phyloP scores from a whole-genome alignment of 805 yeast genomes.

The Ascoidea rubescens region DNA sequence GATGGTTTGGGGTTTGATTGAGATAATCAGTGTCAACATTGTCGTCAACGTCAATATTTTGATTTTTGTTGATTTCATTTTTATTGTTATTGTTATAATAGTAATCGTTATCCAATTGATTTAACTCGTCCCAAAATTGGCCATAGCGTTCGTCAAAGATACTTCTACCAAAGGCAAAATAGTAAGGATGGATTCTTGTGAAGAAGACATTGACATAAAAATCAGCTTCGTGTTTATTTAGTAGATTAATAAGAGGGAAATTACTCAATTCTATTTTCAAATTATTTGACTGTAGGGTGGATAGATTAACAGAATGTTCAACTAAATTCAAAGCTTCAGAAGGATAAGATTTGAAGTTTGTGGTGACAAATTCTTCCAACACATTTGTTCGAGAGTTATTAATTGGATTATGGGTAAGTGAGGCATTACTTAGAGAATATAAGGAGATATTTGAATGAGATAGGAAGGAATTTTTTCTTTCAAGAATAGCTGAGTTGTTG shows the following conservation, averaged over 20 bases:
- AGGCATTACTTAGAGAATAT: background rate
- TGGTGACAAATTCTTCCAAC: background rate
- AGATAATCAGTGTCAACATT: too few species aligned
- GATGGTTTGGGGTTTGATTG: too few species aligned
- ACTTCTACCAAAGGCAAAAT: slow-evolving; percentile 24
- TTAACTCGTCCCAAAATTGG: slow-evolving; percentile 24
- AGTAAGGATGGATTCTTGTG: slow-evolving; percentile 28
- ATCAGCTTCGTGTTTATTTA: slow-evolving; percentile 22
- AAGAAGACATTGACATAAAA: slow-evolving; percentile 24
- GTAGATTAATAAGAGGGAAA: slow-evolving; percentile 25
- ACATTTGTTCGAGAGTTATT: too few species aligned
- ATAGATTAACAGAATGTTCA: too few species aligned
- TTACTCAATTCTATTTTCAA: slow-evolving; percentile 3
- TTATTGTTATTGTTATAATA: too few species aligned
- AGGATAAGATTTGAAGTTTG: background rate
- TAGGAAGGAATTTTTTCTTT: too few species aligned
- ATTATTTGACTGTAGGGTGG: background rate
- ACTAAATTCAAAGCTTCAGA: background rate
- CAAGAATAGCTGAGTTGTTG: too few species aligned
- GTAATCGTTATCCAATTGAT: slow-evolving; percentile 1
- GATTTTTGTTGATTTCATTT: too few species aligned
- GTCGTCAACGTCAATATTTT: too few species aligned
- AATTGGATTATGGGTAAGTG: background rate
- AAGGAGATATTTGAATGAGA: too few species aligned
- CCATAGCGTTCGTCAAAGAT: slow-evolving; percentile 21